Base-by-base conservation (phyloP, 148 eudicot species). In the Arbutus unedo region DNA sequence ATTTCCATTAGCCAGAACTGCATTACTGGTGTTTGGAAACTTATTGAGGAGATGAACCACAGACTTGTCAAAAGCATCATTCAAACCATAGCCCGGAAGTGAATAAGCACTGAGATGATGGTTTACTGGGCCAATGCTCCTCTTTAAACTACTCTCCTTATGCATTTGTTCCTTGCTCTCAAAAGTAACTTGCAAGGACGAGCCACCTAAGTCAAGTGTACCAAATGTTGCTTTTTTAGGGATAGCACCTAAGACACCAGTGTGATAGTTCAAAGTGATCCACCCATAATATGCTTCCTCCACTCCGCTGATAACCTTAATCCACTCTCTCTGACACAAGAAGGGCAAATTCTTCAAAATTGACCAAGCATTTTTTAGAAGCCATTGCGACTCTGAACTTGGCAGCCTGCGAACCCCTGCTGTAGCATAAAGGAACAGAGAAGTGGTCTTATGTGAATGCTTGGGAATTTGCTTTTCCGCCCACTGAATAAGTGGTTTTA, bases 201-300 rank as follows among this genome's bases (percentile, higher is more conserved):
- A 97, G 82, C 99, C 99, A 86, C 99, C 99, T 80, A 97, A 88
- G 85, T 97, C 99, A 81, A 97, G 94, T 60, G 99, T 96, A 82
- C 99, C 99, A 87, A 88, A 93, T 49, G 99, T 94, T 88, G 89
- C 87, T 84, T 85, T 91, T 79, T 88, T 90, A 1, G 98, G 96
- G 10, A 88, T 78, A 47, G 95, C 85, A 53, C 97, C 98, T 77
- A 97, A 85, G 23, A 92, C 86, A 66, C 87, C 88, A 19, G 89
- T 90, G 82, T 97, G 93, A 88, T 94, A 90, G 83, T 97, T 97
- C 81, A 97, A 87, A 84, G 99, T 97, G 81, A 94, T 92, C 99
- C 99, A 97, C 80, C 98, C 99, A 90, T 88, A 97, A 86, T 97
- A 97, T 31, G 99, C 99, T 86, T 97, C 99, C 88, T 97, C 99